phyloP scores from a whole-genome alignment of 2,329 filamentous ascomycete genomes.

The Fonsecaea pugnacius region DNA sequence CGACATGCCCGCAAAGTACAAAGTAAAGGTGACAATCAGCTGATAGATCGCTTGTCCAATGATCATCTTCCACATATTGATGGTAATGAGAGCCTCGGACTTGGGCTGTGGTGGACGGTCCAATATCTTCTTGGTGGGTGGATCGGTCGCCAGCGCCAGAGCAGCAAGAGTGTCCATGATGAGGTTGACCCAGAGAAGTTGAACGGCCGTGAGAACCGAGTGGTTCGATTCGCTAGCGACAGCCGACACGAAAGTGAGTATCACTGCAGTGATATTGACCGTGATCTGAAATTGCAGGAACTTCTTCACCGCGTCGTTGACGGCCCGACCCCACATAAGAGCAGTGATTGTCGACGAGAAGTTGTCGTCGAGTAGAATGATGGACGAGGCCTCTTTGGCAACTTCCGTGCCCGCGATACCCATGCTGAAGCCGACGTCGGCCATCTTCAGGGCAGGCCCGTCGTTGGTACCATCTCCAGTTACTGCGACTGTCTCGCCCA shows the following conservation, averaged over 20 bases:
- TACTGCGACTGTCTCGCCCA: conserved; percentile 65
- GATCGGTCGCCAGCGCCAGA: conserved; percentile 84
- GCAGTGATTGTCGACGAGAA: conserved; percentile 69
- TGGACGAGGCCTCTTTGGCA: conserved; percentile 70
- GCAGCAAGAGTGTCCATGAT: conserved; percentile 98
- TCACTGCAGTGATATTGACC: conserved; percentile 89
- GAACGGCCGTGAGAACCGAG: conserved; percentile 83
- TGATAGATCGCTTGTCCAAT: conserved; percentile 90
- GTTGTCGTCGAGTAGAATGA: conserved; percentile 70
- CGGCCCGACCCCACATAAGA: conserved; percentile 69
- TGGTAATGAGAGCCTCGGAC: conserved; percentile 75
- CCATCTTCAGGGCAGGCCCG: conserved; percentile 67
- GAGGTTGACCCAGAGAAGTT: conserved; percentile 93
- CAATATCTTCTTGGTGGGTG: conserved; percentile 79
- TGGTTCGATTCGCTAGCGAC: conserved; percentile 70
- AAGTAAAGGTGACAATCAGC: conserved; percentile 74
- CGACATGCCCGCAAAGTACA: conserved; percentile 73
- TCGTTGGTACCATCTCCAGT: conserved; percentile 72
- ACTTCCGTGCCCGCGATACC: conserved; percentile 69
- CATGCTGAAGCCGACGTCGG: conserved; percentile 72
- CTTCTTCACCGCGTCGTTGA: conserved; percentile 70
- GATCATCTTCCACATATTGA: conserved; percentile 99
- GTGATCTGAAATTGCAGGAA: conserved; percentile 69
- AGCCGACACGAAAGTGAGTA: conserved; percentile 84
- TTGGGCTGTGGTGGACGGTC: conserved; percentile 79